These are phyloP conservation scores for Datura wrightii DNA, from an alignment of 257 asterid genomes.

Conservation along the genomic window DNA sequence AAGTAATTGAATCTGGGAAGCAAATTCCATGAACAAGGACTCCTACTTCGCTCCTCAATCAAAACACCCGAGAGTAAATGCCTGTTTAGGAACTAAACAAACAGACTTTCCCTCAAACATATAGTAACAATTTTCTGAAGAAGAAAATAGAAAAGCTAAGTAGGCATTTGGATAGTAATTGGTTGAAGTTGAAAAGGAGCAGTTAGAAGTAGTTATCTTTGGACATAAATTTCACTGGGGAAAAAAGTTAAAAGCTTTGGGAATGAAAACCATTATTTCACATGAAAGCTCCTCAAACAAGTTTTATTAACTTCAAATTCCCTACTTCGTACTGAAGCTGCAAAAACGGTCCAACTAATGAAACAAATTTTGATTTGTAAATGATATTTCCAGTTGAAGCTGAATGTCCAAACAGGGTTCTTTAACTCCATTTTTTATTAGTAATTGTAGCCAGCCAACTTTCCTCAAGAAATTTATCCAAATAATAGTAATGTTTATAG, in stretches of 20 bases:
- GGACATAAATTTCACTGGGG: not conserved
- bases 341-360: not conserved
- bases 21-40: not conserved
- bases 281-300: conserved; percentile 9
- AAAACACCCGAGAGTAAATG: not conserved
- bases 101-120: not conserved
- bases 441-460: not conserved
- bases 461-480: not conserved
- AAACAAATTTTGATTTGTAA: not conserved
- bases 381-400: conserved; percentile 1
- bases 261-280: not conserved
- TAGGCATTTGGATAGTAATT: not conserved
- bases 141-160: not conserved
- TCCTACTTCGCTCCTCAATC: not conserved
- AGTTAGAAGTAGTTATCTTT: not conserved
- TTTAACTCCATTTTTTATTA: not conserved
- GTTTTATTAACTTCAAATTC: not conserved
- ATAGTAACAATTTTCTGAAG: not conserved
- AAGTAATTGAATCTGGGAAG: not conserved
- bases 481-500: not conserved
- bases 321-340: not conserved
- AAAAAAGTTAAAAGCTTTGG: not conserved
- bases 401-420: not conserved
- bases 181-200: not conserved
- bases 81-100: not conserved